These are phyloP conservation scores for Zygoascus bituminiphila DNA, from an alignment of 805 yeast species.

Conservation along the genomic window DNA sequence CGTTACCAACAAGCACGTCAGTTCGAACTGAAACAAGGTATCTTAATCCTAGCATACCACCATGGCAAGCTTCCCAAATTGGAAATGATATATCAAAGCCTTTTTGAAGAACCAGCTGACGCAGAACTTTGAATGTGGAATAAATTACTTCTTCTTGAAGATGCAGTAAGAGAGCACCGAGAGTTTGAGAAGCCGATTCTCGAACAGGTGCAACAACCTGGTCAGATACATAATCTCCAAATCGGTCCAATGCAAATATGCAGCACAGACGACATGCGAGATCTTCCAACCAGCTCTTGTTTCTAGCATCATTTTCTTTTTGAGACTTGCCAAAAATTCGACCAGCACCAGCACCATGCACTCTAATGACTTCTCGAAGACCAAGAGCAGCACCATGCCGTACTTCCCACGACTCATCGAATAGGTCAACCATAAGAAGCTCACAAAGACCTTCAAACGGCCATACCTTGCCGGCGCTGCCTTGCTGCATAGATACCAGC, in stretches of 20 bases:
- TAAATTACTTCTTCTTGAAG: slow-evolving; percentile 51
- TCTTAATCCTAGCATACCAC: slow-evolving; percentile 89
- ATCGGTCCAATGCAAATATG: slow-evolving; percentile 83
- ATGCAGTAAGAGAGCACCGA: slow-evolving; percentile 82
- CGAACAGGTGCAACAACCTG: slow-evolving; percentile 98
- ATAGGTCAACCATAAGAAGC: slow-evolving; percentile 65
- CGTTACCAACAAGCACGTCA: slow-evolving; percentile 55
- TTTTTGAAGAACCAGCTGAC: slow-evolving; percentile 59
- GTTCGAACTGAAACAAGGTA: slow-evolving; percentile 87
- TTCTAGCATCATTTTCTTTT: slow-evolving; percentile 57
- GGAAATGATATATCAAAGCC: slow-evolving; percentile 39
- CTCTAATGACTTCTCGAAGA: slow-evolving; percentile 70
- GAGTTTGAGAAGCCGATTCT: slow-evolving; percentile 91
- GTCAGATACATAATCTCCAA: slow-evolving; percentile 95
- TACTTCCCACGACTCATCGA: slow-evolving; percentile 84
- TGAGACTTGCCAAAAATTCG: slow-evolving; percentile 56
- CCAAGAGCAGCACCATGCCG: slow-evolving; percentile 96
- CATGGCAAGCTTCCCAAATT: slow-evolving; percentile 97
- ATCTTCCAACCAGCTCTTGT: slow-evolving; percentile 72
- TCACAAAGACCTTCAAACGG: slow-evolving; percentile 92
- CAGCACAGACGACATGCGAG: slow-evolving; percentile 77
- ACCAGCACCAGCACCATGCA: slow-evolving; percentile 82
- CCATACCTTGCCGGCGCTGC: slow-evolving; percentile 75
- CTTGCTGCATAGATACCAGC: slow-evolving; percentile 59
- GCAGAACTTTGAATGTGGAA: slow-evolving; percentile 56